Conservation (phyloP, 2,329 filamentous ascomycete species). For the Gremmenia infestans region DNA sequence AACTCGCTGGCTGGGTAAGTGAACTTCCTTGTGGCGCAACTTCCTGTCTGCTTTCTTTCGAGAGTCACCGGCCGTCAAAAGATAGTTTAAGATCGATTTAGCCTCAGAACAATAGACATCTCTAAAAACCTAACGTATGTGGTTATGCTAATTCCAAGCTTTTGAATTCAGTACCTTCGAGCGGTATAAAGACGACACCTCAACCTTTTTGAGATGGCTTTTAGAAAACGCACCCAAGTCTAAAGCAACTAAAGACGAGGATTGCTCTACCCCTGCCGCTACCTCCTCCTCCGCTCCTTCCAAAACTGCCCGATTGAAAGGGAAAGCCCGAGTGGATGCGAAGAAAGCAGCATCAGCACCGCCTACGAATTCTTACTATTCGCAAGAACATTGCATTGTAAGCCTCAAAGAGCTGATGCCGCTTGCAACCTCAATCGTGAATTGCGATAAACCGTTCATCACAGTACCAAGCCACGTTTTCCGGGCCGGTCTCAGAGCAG, state of each 20-base stretch:
- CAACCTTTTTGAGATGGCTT: neutral
- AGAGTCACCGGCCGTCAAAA: no score
- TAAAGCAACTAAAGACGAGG: no score
- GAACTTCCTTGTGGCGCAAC: no score
- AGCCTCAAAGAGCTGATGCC: conserved; percentile 3
- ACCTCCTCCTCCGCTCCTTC: neutral
- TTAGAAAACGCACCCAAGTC: neutral
- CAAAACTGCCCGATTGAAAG: neutral
- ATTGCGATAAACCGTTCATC: neutral
- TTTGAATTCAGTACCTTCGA: neutral
- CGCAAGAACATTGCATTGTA: neutral
- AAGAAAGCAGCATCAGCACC: neutral
- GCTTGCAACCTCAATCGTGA: conserved; percentile 6
- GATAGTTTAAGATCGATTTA: no score
- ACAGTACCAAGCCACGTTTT: conserved; percentile 7
- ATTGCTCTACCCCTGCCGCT: neutral
- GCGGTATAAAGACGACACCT: neutral
- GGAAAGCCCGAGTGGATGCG: neutral
- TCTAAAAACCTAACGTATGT: no score
- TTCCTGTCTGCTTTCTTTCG: no score
- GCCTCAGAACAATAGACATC: no score
- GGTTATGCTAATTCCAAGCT: no score
- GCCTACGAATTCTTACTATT: neutral
- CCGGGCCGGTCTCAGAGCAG: conserved; percentile 9
- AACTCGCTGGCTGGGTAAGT: no score